Evolutionary conservation across 2,329 filamentous ascomycete species (phyloP), one percentile per base, ranked within the genome.

Genomic region (Cordyceps militaris): DNA sequence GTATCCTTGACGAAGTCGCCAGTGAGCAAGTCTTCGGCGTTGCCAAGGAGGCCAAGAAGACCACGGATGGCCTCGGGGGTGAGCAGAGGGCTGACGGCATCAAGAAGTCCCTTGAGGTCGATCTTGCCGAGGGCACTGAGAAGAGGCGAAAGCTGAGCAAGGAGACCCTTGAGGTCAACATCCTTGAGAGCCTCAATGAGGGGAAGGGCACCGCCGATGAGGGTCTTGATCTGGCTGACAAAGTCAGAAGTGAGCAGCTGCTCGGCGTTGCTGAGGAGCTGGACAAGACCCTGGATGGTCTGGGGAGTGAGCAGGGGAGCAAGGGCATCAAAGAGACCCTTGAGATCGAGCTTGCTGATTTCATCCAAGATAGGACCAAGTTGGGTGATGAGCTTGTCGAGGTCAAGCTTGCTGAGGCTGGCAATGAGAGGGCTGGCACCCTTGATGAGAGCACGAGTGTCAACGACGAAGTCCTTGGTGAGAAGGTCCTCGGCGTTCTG

Each of bases 1-100:
- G 72, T 76, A 47, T 74, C 67, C 51, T 74, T 73, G 63, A 76
- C 73, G 48, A 76, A 75, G 13, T 68, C 67, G 47, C 58, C 56
- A 0, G 67, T 74, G 26, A 75, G 66, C 1, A 75, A 65, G n/a
- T 67, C 63, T 56, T 74, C 71, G 0, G 72, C 73, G 43, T 74
- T 75, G 21, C 61, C 66, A 1, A 73, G 63, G 0, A 73, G 65
- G 3, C 71, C 70, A 2, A 73, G 60, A 5, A 76, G 59, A 5
- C 71, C 72, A 56, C 67, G 63, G 8, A 75, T 61, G 0, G 67
- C 69, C 13, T 66, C 47, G 1, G 71, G 66, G 0, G 70, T 72
- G 32, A 75, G 64, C 11, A 71, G 61, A 5, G 69, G 73, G 21
- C 67, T 63, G 16, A 74, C 23, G 0, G 67, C 65, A 13, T 71